Evolutionary conservation across 2,329 filamentous ascomycete species (phyloP).

Genomic region (Fusarium sp.): DNA sequence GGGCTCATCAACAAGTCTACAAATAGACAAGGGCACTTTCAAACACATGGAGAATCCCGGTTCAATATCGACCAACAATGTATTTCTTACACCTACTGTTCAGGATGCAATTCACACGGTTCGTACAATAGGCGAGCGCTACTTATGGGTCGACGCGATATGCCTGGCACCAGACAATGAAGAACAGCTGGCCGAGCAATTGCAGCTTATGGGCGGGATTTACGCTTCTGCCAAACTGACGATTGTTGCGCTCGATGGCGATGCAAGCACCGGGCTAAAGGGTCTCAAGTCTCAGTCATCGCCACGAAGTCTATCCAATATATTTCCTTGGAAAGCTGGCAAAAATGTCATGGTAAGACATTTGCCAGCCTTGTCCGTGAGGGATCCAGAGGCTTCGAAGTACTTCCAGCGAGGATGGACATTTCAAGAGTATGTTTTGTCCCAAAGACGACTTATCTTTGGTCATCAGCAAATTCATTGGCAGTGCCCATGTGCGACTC

Average conservation of each 20-base stretch:
- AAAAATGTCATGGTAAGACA: not conserved
- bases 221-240: conserved; percentile 2
- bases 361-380: not conserved
- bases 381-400: not conserved
- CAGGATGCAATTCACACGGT: not conserved
- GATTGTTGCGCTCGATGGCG: not conserved
- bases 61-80: not conserved
- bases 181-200: not conserved
- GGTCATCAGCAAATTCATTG: conserved; percentile 2
- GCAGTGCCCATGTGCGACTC: not conserved
- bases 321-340: not conserved
- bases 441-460: not conserved
- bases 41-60: not conserved
- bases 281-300: not conserved
- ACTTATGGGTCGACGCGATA: conserved; percentile 1
- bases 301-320: not conserved
- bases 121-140: not conserved
- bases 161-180: not conserved
- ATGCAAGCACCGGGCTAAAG: not conserved
- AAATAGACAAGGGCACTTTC: not conserved
- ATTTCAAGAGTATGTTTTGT: not conserved
- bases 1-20: not conserved
- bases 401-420: not conserved
- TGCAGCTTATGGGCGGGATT: not conserved
- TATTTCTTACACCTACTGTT: not conserved